Base-by-base conservation (phyloP, 352 stramenopile genomes). In the Pythium sukuiense region DNA sequence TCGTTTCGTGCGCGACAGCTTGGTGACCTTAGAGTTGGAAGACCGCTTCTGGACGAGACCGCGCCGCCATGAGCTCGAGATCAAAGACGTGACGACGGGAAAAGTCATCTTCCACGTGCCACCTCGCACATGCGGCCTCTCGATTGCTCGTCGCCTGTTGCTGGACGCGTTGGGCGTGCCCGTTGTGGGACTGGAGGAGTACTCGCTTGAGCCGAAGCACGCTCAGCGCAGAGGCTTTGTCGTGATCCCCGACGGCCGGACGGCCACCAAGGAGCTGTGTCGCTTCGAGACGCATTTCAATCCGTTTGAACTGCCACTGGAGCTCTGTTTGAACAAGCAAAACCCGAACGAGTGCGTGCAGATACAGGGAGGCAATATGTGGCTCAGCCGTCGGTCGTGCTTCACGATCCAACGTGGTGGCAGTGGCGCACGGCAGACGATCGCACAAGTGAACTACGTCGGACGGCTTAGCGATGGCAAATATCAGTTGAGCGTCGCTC, bases 391-490 rank as follows among this genome's bases (percentile, higher is more conserved):
- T 13, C n/a, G 30, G 29, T 30, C 57, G 2, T 29, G 7, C 16
- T n/a, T 63, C 57, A 33, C 43, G 57, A 56, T 63, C 57, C 43
- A 63, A 16, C 43, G 57, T 27, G 41, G 37, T 43, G 37, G 37
- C 14, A 6, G 9, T 6, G 37, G 37, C 9, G 9, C 12, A 18
- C 37, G 37, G 18, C 37, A 43, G 37, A 18, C 37, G 12, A 43
- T 43, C 37, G 37, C 37, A 18, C 37, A 3, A 3, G 37, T 43
- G 6, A 14, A 43, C 12, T 43, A 43, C 9, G 37, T 18, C 11
- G 37, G 37, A 43, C 14, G 37, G 18, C 37, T 43, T 12, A 12
- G 37, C 37, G 37, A 43, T 16, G 37, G 37, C 37, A 43, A 43
- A 12, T 43, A 43, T 43, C 37, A 43, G 37, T 12, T 43, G 37